Conservation (phyloP, 1,284 basidiomycete genomes). For the Cystobasidium slooffiae region DNA sequence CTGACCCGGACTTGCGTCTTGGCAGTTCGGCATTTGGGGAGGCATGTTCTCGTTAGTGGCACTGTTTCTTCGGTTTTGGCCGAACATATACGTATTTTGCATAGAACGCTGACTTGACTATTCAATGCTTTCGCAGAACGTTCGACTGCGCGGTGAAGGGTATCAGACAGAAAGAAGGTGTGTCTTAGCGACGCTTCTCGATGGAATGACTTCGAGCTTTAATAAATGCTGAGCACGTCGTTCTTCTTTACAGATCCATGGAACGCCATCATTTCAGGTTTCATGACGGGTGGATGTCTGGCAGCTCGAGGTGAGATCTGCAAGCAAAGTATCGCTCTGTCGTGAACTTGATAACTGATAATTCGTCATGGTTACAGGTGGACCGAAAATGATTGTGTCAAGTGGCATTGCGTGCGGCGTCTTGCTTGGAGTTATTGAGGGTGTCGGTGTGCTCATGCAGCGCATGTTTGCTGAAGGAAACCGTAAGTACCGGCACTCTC, state of each 20-base stretch:
- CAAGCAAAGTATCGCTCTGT: not conserved
- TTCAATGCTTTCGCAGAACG: slow-evolving; percentile 58
- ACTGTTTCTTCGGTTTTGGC: not conserved
- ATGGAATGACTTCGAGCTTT: not conserved
- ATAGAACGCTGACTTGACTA: no score
- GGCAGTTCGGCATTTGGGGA: slow-evolving; percentile 96
- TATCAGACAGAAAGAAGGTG: slow-evolving; percentile 84
- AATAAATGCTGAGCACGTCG: not conserved
- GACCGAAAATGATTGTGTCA: slow-evolving; percentile 84
- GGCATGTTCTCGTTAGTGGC: slow-evolving; percentile 55
- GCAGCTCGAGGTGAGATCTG: slow-evolving; percentile 82
- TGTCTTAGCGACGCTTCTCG: not conserved
- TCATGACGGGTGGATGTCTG: slow-evolving; percentile 95
- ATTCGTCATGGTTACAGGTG: slow-evolving; percentile 64
- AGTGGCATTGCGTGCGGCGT: slow-evolving; percentile 96
- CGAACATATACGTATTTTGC: not conserved
- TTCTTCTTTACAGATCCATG: slow-evolving; percentile 71
- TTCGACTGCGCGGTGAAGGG: slow-evolving; percentile 99
- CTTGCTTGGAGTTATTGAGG: slow-evolving; percentile 82
- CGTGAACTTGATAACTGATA: not conserved
- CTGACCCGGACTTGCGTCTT: no score
- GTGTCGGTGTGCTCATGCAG: slow-evolving; percentile 84
- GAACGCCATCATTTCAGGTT: slow-evolving; percentile 98
- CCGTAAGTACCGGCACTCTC: slow-evolving; percentile 3
- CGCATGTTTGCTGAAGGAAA: slow-evolving; percentile 65